Base-by-base conservation (phyloP, 805 yeast species). In the Candida oleophila region DNA sequence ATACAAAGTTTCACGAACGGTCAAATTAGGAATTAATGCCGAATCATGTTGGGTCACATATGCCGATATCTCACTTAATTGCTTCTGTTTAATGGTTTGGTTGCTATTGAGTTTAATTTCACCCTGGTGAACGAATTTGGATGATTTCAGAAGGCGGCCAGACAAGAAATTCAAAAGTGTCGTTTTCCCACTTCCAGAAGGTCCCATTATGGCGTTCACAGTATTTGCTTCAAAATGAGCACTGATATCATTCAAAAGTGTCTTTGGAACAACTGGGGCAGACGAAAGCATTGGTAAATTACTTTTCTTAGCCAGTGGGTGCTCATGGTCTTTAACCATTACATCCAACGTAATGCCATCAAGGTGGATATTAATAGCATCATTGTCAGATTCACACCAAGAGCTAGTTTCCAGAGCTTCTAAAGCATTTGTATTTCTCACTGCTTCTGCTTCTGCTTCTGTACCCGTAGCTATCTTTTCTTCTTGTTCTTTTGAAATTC, bases 1-100 rank as follows among this genome's bases (percentile, higher is more conserved):
- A 46, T 73, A 71, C 19, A 89, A 65, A 0, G 96, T 87, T 63
- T 89, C 96, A 42, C 83, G 62, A 2, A 89, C 96, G 0, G 96
- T 88, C 45, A 89, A 68, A 5, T 82, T 73, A 1, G 92, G 78
- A 36, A 87, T 66, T 44, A 89, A 68, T 34, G 87, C 82, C 50
- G 81, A 83, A 59, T 89, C 96, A 53, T 85, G 88, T 58, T 89
- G 96, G 4, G 87, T 78, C 18, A 89, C 96, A 64, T 85, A 89
- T 0, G 92, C 87, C 43, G 92, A 76, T 4, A 68, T 57, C 37
- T 54, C 55, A 5, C 66, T 53, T 32, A 72, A 48, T 11, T 64
- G 59, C 12, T 52, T 34, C 1, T 59, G 52, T 3, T 60, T 44
- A 3, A 70, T 55, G 9, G 43, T 49, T 41, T 65, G 69, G n/a